Percentiles rank a stretch among this genome's conserved stretches.
phyloP scores from a whole-genome alignment of 352 stramenopile genomes.

The Phytophthora tubulina region DNA sequence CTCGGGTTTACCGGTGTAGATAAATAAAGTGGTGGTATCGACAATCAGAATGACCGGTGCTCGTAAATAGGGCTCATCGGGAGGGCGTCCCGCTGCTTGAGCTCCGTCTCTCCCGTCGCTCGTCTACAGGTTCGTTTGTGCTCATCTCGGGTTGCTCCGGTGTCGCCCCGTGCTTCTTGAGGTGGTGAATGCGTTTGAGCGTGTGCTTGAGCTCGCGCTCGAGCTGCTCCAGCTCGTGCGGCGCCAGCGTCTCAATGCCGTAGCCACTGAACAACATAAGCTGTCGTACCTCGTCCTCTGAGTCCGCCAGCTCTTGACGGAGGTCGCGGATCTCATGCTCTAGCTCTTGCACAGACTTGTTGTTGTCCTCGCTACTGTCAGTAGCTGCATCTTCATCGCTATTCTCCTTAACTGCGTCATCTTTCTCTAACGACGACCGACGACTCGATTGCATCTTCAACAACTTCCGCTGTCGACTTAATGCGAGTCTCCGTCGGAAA shows the following conservation, averaged over 20 bases:
- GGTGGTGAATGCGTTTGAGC: slow-evolving; percentile 61
- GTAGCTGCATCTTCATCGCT: neutral
- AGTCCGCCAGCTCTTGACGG: slow-evolving; percentile 80
- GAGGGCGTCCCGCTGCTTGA: slow-evolving; percentile 30
- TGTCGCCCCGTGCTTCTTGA: slow-evolving; percentile 40
- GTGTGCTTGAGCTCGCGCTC: slow-evolving; percentile 67
- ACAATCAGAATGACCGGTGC: slow-evolving; percentile 31
- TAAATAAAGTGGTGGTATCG: slow-evolving; percentile 28
- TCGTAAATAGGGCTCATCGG: slow-evolving; percentile 39
- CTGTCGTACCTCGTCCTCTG: slow-evolving; percentile 73
- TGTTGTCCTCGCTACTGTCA: slow-evolving; percentile 4
- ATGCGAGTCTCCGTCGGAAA: slow-evolving; percentile 21
- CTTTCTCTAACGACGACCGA: slow-evolving; percentile 17
- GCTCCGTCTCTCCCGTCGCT: slow-evolving; percentile 28
- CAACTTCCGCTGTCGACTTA: slow-evolving; percentile 18
- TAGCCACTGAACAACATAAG: slow-evolving; percentile 84
- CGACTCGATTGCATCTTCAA: slow-evolving; percentile 25
- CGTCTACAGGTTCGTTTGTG: slow-evolving; percentile 10
- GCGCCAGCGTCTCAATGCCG: slow-evolving; percentile 64
- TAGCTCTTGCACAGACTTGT: slow-evolving; percentile 37
- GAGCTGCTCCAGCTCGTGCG: slow-evolving; percentile 59
- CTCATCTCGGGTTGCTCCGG: slow-evolving; percentile 19
- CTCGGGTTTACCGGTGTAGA: slow-evolving; percentile 7
- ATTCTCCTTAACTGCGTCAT: neutral
- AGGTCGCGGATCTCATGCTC: slow-evolving; percentile 74